Conservation (phyloP, 1,139 yeast species). For the Yamadazyma epiphylla region DNA sequence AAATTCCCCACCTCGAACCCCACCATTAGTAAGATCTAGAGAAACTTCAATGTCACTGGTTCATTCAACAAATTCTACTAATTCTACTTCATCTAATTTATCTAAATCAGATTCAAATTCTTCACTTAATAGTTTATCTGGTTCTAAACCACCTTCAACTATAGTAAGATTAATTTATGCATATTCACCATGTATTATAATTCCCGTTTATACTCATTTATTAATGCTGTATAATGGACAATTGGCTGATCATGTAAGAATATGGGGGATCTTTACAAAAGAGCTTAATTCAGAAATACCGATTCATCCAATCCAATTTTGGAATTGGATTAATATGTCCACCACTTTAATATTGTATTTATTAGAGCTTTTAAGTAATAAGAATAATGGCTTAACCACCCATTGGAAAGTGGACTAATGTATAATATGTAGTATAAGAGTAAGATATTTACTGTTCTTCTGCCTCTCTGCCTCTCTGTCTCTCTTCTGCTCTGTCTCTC, state of each 20-base stretch:
- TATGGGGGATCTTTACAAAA: conserved; percentile 52
- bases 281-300: conserved; percentile 25
- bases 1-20: conserved; percentile 32
- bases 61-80: conserved; percentile 8
- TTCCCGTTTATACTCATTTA: conserved; percentile 91
- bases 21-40: conserved; percentile 13
- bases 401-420: conserved; percentile 43
- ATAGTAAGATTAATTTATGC: conserved; percentile 68
- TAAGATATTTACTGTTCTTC: too few relatives aligned
- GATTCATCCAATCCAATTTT: conserved; percentile 83
- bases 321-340: conserved; percentile 95
- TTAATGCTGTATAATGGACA: conserved; percentile 87
- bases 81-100: conserved; percentile 3
- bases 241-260: conserved; percentile 52
- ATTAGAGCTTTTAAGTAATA: conserved; percentile 59
- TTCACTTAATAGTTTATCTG: neutral
- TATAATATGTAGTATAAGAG: too few relatives aligned
- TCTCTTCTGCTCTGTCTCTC: too few relatives aligned
- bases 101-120: neutral
- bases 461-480: too few relatives aligned
- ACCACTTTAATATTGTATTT: conserved; percentile 76
- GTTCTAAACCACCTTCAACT: conserved; percentile 32
- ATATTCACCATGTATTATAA: conserved; percentile 88
- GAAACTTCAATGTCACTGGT: conserved; percentile 13
- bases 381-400: conserved; percentile 30